These are phyloP conservation scores for Komagataella mondaviorum DNA, from an alignment of 805 yeast genomes.

Conservation along the genomic window DNA sequence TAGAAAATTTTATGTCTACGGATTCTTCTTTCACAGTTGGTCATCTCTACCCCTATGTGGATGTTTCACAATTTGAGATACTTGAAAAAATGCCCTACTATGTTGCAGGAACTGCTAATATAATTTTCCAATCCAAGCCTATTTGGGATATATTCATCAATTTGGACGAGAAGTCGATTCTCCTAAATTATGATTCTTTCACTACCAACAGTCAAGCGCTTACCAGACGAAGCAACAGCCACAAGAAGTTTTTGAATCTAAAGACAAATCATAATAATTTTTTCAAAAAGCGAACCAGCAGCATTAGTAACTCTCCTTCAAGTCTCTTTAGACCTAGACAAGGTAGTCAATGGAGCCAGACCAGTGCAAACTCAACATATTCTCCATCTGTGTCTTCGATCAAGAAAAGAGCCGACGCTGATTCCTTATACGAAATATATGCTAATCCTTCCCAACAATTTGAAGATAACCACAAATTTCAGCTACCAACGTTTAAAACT, in stretches of 20 bases:
- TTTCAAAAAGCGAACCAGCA: slow-evolving; percentile 1
- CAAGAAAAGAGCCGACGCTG: background rate
- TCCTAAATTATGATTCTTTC: slow-evolving; percentile 8
- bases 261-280: slow-evolving; percentile 1
- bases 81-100: slow-evolving; percentile 26
- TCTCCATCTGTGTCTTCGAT: background rate
- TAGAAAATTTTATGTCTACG: slow-evolving; percentile 26
- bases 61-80: slow-evolving; percentile 41
- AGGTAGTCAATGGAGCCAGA: background rate
- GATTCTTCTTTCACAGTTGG: slow-evolving; percentile 11
- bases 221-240: slow-evolving; percentile 8
- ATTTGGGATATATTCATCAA: slow-evolving; percentile 54
- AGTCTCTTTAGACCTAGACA: background rate
- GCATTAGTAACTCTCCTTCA: background rate
- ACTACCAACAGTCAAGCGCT: background rate
- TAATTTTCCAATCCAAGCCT: slow-evolving; percentile 41
- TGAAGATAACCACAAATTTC: background rate
- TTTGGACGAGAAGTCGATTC: slow-evolving; percentile 35
- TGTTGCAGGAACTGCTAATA: slow-evolving; percentile 58
- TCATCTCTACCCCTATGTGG: slow-evolving; percentile 39
- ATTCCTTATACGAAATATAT: background rate
- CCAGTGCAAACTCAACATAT: background rate
- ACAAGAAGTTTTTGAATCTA: slow-evolving; percentile 5
- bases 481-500: background rate
- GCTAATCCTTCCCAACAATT: background rate